phyloP scores from a whole-genome alignment of 768 basidiomycete genomes.

The Candolleomyces eurysporus region DNA sequence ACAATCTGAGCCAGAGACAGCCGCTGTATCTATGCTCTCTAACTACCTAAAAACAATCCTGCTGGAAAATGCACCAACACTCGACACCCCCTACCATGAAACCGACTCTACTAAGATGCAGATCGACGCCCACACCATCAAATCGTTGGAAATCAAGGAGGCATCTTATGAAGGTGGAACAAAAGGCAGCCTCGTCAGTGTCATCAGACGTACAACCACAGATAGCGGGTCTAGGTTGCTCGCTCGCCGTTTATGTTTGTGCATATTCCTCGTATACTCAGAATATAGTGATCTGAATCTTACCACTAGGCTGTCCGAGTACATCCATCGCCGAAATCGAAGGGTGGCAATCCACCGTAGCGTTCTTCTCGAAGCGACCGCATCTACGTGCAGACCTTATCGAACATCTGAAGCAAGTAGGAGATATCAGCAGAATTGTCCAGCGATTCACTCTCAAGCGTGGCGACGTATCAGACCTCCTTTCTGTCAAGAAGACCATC shows the following conservation, averaged over 20 bases:
- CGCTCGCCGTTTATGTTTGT: slow-evolving; percentile 74
- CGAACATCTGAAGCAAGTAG: slow-evolving; percentile 51
- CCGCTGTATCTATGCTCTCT: slow-evolving; percentile 62
- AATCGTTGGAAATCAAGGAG: slow-evolving; percentile 84
- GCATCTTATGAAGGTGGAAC: slow-evolving; percentile 67
- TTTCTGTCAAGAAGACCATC: slow-evolving; percentile 62
- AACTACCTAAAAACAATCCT: slow-evolving; percentile 64
- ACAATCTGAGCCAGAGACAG: slow-evolving; percentile 38
- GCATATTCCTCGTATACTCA: slow-evolving; percentile 25
- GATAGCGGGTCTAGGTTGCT: slow-evolving; percentile 75
- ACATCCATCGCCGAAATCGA: slow-evolving; percentile 72
- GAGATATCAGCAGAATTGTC: slow-evolving; percentile 72
- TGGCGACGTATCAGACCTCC: slow-evolving; percentile 64
- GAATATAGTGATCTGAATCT: slow-evolving; percentile 6
- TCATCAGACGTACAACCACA: slow-evolving; percentile 75
- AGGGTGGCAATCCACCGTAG: slow-evolving; percentile 72
- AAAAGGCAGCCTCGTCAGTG: slow-evolving; percentile 72
- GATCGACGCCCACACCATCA: slow-evolving; percentile 85
- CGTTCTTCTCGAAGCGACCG: slow-evolving; percentile 59
- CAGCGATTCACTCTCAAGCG: slow-evolving; percentile 73
- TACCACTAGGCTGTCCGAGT: slow-evolving; percentile 69
- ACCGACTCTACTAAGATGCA: slow-evolving; percentile 65
- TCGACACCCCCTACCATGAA: slow-evolving; percentile 60
- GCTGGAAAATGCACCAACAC: slow-evolving; percentile 73
- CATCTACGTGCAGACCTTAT: slow-evolving; percentile 66